Evolutionary conservation across 106 monocot genomes (phyloP).

Genomic region (Cymbidium sinense): DNA sequence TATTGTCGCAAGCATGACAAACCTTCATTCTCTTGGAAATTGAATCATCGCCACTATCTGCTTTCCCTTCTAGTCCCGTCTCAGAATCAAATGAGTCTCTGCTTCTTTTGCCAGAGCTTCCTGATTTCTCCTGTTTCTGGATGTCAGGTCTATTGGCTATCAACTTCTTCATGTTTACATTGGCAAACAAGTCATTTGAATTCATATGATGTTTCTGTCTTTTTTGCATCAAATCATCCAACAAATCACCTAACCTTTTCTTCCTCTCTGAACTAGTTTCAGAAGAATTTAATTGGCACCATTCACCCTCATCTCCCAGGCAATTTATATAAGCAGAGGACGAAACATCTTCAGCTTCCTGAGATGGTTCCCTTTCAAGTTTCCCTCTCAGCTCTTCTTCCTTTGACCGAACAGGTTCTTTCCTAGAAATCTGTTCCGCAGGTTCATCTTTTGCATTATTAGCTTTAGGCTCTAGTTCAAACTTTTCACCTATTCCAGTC

Average conservation of each 20-base stretch:
- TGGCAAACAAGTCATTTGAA: not conserved
- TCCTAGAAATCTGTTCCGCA: not conserved
- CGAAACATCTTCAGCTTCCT: not conserved
- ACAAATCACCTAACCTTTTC: not conserved
- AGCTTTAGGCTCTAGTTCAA: not conserved
- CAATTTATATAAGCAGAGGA: not conserved
- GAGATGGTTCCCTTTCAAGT: not conserved
- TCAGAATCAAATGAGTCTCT: constrained; percentile 9
- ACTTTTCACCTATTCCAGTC: not conserved
- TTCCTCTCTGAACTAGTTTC: constrained; percentile 5
- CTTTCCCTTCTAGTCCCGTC: not conserved
- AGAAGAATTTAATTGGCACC: not conserved
- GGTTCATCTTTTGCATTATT: not conserved
- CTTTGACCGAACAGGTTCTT: not conserved
- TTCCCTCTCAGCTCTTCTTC: not conserved
- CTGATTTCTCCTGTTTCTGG: constrained; percentile 13
- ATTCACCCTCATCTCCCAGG: not conserved
- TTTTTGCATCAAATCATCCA: not conserved
- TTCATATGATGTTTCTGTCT: not conserved
- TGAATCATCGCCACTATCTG: not conserved
- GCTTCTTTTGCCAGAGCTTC: constrained; percentile 24
- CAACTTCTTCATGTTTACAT: not conserved
- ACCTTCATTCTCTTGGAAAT: constrained; percentile 24
- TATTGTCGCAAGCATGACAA: constrained; percentile 8
- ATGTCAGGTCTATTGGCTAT: not conserved